Evolutionary conservation across 106 monocot genomes (phyloP), one percentile per base, ranked within the genome.

Genomic region (Gastrodia elata): DNA sequence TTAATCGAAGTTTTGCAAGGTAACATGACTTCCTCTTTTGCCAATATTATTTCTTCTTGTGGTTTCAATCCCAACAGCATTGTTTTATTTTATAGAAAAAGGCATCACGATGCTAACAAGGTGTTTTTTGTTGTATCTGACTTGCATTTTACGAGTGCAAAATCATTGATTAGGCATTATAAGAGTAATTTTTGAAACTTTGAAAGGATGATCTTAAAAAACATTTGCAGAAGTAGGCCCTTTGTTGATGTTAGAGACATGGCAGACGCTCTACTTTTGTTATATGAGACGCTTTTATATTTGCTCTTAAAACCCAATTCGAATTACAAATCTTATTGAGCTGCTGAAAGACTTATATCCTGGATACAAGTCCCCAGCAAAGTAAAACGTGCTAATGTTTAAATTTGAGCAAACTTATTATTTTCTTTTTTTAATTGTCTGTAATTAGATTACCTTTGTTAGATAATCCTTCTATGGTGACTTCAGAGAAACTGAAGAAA

Each of bases 1-100:
- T 61, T 88, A 7, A 69, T 85, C 35, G 83, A 82, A 22, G 39
- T 81, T 25, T 35, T 88, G 56, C 87, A 87, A 81, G 91, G 91
- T 90, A 43, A 6, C 22, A 20, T 55, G n/a, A 5, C 49, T 52
- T 52, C 18, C 22, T 6, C 22, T 3, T 22, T 49, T 49, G n/a
- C 14, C 42, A 42, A 14, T 42, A 42, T 9, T 6, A 3, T 9
- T 9, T 8, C 8, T 9, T 0, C 8, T 42, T 42, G 8, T 9
- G 42, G 8, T 14, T 42, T 42, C 42, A 6, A 9, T 42, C 14
- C 11, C 1, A 2, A 42, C 0, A 14, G 5, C 9, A 9, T 42
- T 42, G 1, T 42, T 42, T 6, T 14, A n/a, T n/a, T n/a, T n/a
- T n/a, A n/a, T n/a, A n/a, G n/a, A n/a, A n/a, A n/a, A n/a, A n/a